A percentile compares a stretch with the other conserved stretches of the same genome.
Conservation (phyloP, 495 filamentous ascomycete genomes). For the Chaetomium fimeti region DNA sequence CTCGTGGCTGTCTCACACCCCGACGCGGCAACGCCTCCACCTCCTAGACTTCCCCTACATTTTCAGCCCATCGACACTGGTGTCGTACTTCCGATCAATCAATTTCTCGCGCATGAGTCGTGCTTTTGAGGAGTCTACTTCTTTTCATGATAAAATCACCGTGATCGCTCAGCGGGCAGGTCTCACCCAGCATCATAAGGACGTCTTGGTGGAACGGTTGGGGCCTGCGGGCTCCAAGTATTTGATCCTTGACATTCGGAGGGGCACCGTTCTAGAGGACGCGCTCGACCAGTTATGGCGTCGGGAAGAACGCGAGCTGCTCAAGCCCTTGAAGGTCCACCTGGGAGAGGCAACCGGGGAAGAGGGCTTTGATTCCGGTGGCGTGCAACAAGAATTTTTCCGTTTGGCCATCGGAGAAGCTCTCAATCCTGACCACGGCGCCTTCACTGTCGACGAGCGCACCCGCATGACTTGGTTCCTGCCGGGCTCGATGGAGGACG, state of each 20-base stretch:
- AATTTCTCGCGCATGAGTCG: conserved; percentile 82
- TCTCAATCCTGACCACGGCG: conserved; percentile 68
- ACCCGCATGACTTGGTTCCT: conserved; percentile 85
- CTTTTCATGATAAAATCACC: conserved; percentile 58
- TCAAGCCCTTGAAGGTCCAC: conserved; percentile 82
- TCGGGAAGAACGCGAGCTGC: conserved; percentile 74
- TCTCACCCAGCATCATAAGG: conserved; percentile 45
- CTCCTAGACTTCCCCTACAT: conserved; percentile 79
- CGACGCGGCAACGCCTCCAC: conserved; percentile 65
- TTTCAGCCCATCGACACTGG: conserved; percentile 67
- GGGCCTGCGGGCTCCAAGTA: conserved; percentile 66
- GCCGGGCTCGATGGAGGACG: conserved; percentile 71
- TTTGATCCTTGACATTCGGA: conserved; percentile 71
- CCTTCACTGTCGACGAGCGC: conserved; percentile 70
- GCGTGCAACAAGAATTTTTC: conserved; percentile 96
- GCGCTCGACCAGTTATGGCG: conserved; percentile 87
- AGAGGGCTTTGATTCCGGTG: conserved; percentile 88
- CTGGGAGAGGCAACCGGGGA: conserved; percentile 79
- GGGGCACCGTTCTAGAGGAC: conserved; percentile 69
- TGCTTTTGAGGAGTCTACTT: conserved; percentile 67
- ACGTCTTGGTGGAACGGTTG: conserved; percentile 59
- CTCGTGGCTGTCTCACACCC: conserved; percentile 62
- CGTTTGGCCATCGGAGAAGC: conserved; percentile 73
- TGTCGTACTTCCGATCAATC: conserved; percentile 85
- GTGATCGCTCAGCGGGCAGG: conserved; percentile 56